Evolutionary conservation across 352 stramenopile genomes (phyloP).

Genomic region (Globisporangium cystogenes): DNA sequence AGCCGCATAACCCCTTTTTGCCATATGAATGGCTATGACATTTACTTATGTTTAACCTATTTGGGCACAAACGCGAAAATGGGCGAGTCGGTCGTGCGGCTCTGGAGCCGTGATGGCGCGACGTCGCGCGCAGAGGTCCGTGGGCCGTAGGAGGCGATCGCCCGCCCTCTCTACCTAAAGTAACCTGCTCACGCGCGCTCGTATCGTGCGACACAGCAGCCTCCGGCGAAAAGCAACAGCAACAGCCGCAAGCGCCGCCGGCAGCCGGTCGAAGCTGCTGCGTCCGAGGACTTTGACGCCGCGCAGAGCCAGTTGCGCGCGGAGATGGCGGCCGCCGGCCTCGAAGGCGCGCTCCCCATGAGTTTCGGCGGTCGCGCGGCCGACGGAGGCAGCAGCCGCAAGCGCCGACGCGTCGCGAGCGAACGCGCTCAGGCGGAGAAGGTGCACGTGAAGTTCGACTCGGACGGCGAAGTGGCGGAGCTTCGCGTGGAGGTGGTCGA

Average conservation of each 20-base stretch:
- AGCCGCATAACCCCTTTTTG: too few species aligned
- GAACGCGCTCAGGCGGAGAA: conserved; percentile 27
- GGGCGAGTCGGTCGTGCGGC: conserved; percentile 22
- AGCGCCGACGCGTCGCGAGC: conserved; percentile 1
- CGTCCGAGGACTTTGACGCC: conserved; percentile 26
- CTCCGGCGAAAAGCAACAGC: conserved; percentile 1
- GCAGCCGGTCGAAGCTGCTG: background rate
- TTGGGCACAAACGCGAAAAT: too few species aligned
- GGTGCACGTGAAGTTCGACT: conserved; percentile 59
- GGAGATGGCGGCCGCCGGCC: conserved; percentile 55
- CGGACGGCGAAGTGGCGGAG: conserved; percentile 48
- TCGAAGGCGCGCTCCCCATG: conserved; percentile 46
- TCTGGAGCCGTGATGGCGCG: conserved; percentile 28
- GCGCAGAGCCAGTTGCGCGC: conserved; percentile 44
- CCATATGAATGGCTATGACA: too few species aligned
- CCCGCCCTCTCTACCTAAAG: background rate
- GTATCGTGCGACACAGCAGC: background rate
- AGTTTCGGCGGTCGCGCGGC: conserved; percentile 34
- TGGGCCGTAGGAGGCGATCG: conserved; percentile 9
- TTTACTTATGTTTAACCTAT: too few species aligned
- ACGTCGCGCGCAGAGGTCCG: conserved; percentile 1
- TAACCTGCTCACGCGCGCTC: background rate
- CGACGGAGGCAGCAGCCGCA: background rate
- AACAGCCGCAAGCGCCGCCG: conserved; percentile 22
- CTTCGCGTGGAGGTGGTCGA: conserved; percentile 38